Percentiles rank a stretch among this genome's conserved stretches.
phyloP scores from a whole-genome alignment of 2,329 filamentous ascomycete genomes.

The Penicillium decumbens region DNA sequence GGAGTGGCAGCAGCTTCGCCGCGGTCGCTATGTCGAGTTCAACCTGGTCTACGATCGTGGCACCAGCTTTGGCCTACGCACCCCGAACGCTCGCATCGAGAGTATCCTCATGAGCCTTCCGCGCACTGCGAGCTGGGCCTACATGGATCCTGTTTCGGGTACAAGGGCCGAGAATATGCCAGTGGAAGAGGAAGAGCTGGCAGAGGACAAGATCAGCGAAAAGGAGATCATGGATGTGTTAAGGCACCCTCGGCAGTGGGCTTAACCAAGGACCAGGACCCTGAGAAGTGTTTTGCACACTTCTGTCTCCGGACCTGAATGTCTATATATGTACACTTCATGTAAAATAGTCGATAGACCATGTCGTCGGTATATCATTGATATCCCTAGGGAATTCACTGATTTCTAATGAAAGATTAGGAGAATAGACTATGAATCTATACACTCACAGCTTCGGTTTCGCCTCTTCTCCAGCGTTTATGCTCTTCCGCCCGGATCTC shows the following conservation, averaged over 20 bases:
- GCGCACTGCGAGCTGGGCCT: constrained; percentile 86
- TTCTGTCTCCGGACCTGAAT: background rate
- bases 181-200: constrained; percentile 39
- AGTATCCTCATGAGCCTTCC: constrained; percentile 97
- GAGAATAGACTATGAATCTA: background rate
- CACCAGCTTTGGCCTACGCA: constrained; percentile 89
- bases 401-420: background rate
- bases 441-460: background rate
- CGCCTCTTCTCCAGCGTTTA: background rate
- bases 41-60: constrained; percentile 96
- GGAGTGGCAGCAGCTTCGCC: constrained; percentile 90
- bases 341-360: background rate
- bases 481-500: background rate
- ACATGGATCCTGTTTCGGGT: constrained; percentile 67
- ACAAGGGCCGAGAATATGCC: constrained; percentile 46
- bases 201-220: constrained; percentile 51
- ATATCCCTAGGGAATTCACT: background rate
- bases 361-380: background rate
- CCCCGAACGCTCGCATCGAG: constrained; percentile 84
- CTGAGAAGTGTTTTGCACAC: background rate
- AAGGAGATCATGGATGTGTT: constrained; percentile 71
- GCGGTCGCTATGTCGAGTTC: constrained; percentile 97
- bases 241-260: constrained; percentile 60
- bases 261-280: constrained; percentile 30
- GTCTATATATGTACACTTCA: background rate